A percentile compares a stretch with the other conserved stretches of the same genome.
Evolutionary conservation across 106 monocot species (phyloP).

Genomic region (Platanthera zijinensis): DNA sequence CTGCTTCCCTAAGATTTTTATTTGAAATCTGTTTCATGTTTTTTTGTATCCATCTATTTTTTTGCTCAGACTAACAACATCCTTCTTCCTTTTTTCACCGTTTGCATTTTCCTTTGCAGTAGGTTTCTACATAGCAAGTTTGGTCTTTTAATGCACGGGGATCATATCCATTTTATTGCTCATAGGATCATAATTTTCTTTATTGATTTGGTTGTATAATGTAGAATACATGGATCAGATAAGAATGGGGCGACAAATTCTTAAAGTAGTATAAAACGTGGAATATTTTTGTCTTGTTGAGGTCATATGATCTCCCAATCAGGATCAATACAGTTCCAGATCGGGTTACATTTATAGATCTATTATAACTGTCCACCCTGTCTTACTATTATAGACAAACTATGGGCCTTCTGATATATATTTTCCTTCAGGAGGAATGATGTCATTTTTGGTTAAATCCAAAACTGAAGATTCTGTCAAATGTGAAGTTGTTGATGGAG

Average conservation of each 20-base stretch:
- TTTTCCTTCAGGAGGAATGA: constrained; percentile 84
- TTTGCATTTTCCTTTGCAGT: neutral
- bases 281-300: neutral
- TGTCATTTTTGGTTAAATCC: constrained; percentile 82
- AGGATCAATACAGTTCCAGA: neutral
- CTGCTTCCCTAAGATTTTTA: too few species aligned
- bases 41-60: too few species aligned
- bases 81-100: neutral
- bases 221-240: neutral
- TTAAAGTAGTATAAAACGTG: neutral
- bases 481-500: constrained; percentile 98
- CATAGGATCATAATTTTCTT: neutral
- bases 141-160: neutral
- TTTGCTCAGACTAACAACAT: neutral
- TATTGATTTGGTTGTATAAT: neutral
- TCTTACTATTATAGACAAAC: neutral
- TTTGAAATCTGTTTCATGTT: too few species aligned
- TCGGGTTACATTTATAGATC: neutral
- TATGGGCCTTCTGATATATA: neutral
- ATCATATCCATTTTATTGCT: neutral
- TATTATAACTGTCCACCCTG: neutral
- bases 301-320: neutral
- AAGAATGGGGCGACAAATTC: neutral
- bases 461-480: constrained; percentile 90
- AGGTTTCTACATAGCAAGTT: neutral